A percentile compares a stretch with the other conserved stretches of the same genome.
Conservation (phyloP, 345 rosid species). For the Pugionium cornutum region DNA sequence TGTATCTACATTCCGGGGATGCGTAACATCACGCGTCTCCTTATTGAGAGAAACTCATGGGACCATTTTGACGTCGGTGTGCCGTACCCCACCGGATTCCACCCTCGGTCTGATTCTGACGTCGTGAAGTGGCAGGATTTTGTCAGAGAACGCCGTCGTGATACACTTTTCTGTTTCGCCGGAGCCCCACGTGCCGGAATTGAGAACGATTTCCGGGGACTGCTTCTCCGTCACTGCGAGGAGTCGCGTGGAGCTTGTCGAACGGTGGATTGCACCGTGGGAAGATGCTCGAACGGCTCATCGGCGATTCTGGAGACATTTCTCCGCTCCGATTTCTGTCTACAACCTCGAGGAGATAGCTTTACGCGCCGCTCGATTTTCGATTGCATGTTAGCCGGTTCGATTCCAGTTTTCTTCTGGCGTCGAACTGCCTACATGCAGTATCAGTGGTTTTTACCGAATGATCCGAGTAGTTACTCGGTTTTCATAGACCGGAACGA, state of each 20-base stretch:
- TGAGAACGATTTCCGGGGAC: slow-evolving; percentile 74
- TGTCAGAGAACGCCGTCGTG: slow-evolving; percentile 58
- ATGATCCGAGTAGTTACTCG: slow-evolving; percentile 64
- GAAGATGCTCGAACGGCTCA: slow-evolving; percentile 72
- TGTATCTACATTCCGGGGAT: slow-evolving; percentile 75
- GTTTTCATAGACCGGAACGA: slow-evolving; percentile 75
- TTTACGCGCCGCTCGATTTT: slow-evolving; percentile 91
- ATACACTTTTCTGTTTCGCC: slow-evolving; percentile 80
- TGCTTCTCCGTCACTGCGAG: slow-evolving; percentile 64
- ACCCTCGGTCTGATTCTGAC: slow-evolving; percentile 76
- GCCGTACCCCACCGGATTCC: slow-evolving; percentile 99
- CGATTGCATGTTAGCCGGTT: slow-evolving; percentile 95
- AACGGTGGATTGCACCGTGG: slow-evolving; percentile 60
- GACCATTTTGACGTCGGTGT: slow-evolving; percentile 93
- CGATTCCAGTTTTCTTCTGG: slow-evolving; percentile 98
- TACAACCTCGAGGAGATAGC: slow-evolving; percentile 95
- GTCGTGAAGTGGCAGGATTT: slow-evolving; percentile 74
- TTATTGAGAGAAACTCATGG: slow-evolving; percentile 98
- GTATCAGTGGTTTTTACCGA: slow-evolving; percentile 93
- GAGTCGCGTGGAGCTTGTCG: slow-evolving; percentile 55
- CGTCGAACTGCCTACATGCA: slow-evolving; percentile 77
- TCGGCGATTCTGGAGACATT: slow-evolving; percentile 74
- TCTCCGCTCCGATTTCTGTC: slow-evolving; percentile 73
- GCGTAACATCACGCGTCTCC: slow-evolving; percentile 90
- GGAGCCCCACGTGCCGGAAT: slow-evolving; percentile 70